These are phyloP conservation scores for Trichophyton mentagrophytes DNA, from an alignment of 2,329 filamentous ascomycete species.

Conservation along the genomic window DNA sequence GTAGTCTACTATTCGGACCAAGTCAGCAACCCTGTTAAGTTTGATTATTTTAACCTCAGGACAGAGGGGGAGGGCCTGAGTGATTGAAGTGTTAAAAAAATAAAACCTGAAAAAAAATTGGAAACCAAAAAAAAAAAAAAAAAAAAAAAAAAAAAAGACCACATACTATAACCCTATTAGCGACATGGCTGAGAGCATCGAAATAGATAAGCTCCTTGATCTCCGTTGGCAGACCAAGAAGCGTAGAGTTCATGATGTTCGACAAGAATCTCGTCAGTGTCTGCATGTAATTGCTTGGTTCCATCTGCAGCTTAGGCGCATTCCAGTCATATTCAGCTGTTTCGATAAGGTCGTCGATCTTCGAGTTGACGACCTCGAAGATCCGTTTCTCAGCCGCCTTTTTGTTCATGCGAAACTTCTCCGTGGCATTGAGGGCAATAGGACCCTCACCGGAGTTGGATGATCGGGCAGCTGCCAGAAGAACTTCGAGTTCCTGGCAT, in stretches of 20 bases:
- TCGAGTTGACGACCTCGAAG: slow-evolving; percentile 95
- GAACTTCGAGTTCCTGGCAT: slow-evolving; percentile 74
- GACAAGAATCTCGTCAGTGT: slow-evolving; percentile 84
- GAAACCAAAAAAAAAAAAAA: too few relatives aligned
- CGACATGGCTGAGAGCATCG: slow-evolving; percentile 82
- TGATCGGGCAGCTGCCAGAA: slow-evolving; percentile 73
- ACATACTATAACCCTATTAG: slow-evolving; percentile 64
- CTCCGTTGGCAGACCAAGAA: slow-evolving; percentile 82
- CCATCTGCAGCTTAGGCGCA: slow-evolving; percentile 47
- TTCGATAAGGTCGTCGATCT: slow-evolving; percentile 94
- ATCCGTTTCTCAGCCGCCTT: slow-evolving; percentile 96
- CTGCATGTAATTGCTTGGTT: slow-evolving; percentile 89
- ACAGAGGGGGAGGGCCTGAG: slow-evolving; percentile 62
- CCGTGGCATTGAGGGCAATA: slow-evolving; percentile 67
- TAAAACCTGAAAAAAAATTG: not conserved
- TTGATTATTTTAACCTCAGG: too few relatives aligned
- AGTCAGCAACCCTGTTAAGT: too few relatives aligned
- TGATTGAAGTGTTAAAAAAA: slow-evolving; percentile 9
- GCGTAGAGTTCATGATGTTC: slow-evolving; percentile 91
- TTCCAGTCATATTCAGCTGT: slow-evolving; percentile 95
- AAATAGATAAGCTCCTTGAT: slow-evolving; percentile 98
- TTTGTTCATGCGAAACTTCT: slow-evolving; percentile 77
- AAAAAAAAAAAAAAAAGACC: too few relatives aligned
- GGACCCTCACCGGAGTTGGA: slow-evolving; percentile 66
- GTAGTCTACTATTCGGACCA: too few relatives aligned